Percentiles rank a stretch among this genome's conserved stretches.
Conservation (phyloP, 768 basidiomycete species). For the Tulasnella sp. region DNA sequence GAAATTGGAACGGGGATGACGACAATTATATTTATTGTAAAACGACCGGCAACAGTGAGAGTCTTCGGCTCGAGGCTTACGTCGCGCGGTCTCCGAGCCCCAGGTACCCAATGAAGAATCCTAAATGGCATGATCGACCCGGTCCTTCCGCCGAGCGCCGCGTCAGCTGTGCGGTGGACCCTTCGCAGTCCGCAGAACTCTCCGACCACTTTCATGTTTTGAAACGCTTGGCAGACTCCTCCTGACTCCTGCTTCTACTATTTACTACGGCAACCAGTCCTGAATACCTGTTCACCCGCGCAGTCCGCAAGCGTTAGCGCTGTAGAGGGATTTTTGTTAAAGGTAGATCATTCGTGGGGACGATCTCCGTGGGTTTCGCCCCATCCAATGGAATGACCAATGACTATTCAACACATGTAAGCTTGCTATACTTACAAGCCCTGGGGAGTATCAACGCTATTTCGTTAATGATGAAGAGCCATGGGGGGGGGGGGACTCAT, state of each 20-base stretch:
- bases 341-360: no score
- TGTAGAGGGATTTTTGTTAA: no score
- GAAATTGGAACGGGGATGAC: not conserved
- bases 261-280: no score
- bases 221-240: not conserved
- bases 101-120: not conserved
- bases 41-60: not conserved
- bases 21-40: not conserved
- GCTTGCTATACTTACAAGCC: slow-evolving; percentile 41
- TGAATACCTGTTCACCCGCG: no score
- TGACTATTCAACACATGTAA: no score
- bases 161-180: no score
- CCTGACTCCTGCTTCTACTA: not conserved
- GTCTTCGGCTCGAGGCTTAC: not conserved
- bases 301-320: no score
- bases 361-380: not conserved
- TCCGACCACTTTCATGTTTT: not conserved
- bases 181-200: no score
- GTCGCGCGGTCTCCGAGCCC: not conserved
- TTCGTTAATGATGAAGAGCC: slow-evolving; percentile 69
- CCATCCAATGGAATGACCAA: no score
- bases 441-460: slow-evolving; percentile 72
- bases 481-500: slow-evolving; percentile 63
- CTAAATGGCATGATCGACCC: no score
- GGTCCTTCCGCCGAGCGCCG: no score